phyloP scores from a whole-genome alignment of 495 filamentous ascomycete species.

The Glarea lozoyensis region DNA sequence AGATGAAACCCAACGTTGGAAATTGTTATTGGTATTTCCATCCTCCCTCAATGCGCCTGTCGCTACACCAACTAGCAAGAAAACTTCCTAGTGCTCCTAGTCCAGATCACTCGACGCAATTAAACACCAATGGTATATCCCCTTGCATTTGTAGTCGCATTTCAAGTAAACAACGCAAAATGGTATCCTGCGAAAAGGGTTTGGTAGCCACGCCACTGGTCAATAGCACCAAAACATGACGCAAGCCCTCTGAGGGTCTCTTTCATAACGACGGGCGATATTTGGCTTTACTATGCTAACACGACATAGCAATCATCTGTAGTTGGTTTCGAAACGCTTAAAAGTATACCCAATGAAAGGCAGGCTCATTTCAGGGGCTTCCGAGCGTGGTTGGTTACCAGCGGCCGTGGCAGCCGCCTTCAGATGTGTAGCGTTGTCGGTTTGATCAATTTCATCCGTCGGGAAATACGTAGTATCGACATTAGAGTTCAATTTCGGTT shows the following conservation, averaged over 20 bases:
- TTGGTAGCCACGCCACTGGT: background rate
- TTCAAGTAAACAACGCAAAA: conserved; percentile 4
- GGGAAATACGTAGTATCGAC: conserved; percentile 99
- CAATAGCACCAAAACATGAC: background rate
- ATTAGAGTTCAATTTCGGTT: conserved; percentile 82
- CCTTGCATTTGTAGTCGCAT: no score
- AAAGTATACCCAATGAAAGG: conserved; percentile 99
- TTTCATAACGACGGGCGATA: no score
- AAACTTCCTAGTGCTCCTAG: no score
- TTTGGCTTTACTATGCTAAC: no score
- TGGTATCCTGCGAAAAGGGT: conserved; percentile 10
- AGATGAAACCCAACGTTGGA: no score
- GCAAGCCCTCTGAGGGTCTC: no score
- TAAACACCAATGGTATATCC: background rate
- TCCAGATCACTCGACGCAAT: no score
- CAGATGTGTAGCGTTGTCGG: conserved; percentile 68
- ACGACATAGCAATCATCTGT: conserved; percentile 3
- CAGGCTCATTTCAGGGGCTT: conserved; percentile 76
- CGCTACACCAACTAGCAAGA: no score
- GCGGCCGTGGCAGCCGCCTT: conserved; percentile 36
- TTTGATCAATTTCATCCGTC: conserved; percentile 93
- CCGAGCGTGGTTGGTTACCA: conserved; percentile 29
- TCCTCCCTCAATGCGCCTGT: no score
- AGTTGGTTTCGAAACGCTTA: conserved; percentile 86
- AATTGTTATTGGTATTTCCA: no score